Evolutionary conservation across 1,139 yeast species (phyloP).

Genomic region (Hyphopichia buzzinii): DNA sequence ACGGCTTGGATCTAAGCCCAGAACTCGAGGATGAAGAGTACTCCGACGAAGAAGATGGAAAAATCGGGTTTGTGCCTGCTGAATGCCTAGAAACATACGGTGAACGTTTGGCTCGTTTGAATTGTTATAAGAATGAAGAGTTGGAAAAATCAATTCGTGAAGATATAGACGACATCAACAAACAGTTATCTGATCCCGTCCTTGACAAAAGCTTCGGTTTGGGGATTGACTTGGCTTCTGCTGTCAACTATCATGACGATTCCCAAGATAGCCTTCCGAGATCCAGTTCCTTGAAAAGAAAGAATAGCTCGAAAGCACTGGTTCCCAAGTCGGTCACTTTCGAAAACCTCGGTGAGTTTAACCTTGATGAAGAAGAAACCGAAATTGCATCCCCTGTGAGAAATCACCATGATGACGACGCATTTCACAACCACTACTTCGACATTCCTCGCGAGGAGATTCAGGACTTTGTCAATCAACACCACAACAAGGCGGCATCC

Average conservation of each 20-base stretch:
- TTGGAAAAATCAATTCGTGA: conserved; percentile 37
- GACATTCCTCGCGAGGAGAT: conserved; percentile 21
- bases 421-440: conserved; percentile 20
- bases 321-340: conserved; percentile 40
- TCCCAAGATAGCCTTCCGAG: conserved; percentile 7
- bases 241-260: conserved; percentile 11
- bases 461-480: neutral
- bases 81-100: conserved; percentile 90
- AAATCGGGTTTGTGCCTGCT: conserved; percentile 94
- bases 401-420: conserved; percentile 11
- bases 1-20: conserved; percentile 5
- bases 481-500: conserved; percentile 6
- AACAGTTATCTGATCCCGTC: neutral
- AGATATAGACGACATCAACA: neutral
- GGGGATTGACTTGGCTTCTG: conserved; percentile 10
- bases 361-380: conserved; percentile 21
- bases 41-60: conserved; percentile 52
- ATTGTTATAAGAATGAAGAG: conserved; percentile 90
- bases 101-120: conserved; percentile 86
- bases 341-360: conserved; percentile 35
- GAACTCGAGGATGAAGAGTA: conserved; percentile 13
- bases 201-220: conserved; percentile 4
- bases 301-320: conserved; percentile 14
- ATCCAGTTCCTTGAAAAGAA: conserved; percentile 20
- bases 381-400: conserved; percentile 12